Base-by-base conservation (phyloP, 2,329 filamentous ascomycete species). In the Beauveria australis region DNA sequence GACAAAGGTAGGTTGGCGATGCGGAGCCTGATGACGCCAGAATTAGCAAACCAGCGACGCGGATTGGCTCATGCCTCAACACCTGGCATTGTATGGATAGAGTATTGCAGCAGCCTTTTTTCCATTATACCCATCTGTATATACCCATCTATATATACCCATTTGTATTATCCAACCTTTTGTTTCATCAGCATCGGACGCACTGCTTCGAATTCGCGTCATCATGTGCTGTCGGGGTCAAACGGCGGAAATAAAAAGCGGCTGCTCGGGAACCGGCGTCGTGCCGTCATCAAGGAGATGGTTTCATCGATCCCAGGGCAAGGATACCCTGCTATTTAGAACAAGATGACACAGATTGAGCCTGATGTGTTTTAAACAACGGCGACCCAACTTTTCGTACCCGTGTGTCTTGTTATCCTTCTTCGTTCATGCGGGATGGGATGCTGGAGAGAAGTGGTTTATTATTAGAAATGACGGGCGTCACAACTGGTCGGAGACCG, bases 401-500 rank as follows among this genome's bases (percentile, higher is more conserved):
- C 33, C 33, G 33, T 37, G 33, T 37, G 5, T 37, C 33, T 37
- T 37, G 2, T 37, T 37, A 16, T 16, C 14, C 12, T 16, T 37
- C 33, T 37, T 37, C 12, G 33, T 37, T 37, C 44, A 46, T 16
- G 44, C 22, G 8, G 14, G 14, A 46, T 44, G 8, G 14, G 14
- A 46, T 44, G 53, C 8, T 22, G 37, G 8, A 10, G 10, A 19
- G 4, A 37, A 2, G 14, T 6, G 4, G 33, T 16, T 37, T 37
- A 37, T 33, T 33, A 19, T 59, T 59, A 51, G 56, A 52, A 59
- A 59, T 52, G n/a, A 14, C 10, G 2, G 33, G 6, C 9, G 37
- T 43, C 46, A 44, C 19, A 59, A 16, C 8, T 52, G 26, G 47
- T 52, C 56, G 56, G 47, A 59, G 48, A 52, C 56, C 56, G 56